Evolutionary conservation across 257 asterid genomes (phyloP).

Genomic region (Solanum boliviense): DNA sequence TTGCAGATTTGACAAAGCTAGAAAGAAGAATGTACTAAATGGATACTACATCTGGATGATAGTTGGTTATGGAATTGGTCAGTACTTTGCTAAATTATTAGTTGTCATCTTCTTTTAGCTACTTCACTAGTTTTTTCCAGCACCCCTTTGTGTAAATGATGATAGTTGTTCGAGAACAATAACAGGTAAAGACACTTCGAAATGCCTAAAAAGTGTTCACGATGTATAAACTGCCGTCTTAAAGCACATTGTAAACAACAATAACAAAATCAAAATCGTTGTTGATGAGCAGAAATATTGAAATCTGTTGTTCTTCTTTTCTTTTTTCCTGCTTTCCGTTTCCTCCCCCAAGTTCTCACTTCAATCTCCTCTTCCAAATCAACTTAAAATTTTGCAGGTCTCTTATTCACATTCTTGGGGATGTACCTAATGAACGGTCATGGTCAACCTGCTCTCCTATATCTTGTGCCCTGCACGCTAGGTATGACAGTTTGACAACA

Average conservation of each 20-base stretch:
- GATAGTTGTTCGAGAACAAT: not conserved
- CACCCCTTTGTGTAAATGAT: not conserved
- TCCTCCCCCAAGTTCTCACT: not conserved
- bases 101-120: not conserved
- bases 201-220: not conserved
- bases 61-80: slow-evolving; percentile 88
- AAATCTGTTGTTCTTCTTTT: not conserved
- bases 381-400: slow-evolving; percentile 17
- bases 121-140: not conserved
- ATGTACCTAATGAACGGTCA: slow-evolving; percentile 48
- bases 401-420: slow-evolving; percentile 30
- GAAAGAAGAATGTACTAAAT: slow-evolving; percentile 42
- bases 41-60: slow-evolving; percentile 88
- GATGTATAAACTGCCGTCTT: not conserved
- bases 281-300: not conserved
- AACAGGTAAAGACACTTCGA: not conserved
- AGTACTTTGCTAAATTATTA: slow-evolving; percentile 14
- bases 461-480: slow-evolving; percentile 52
- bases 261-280: not conserved
- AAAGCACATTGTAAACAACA: not conserved
- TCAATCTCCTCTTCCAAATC: not conserved
- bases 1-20: slow-evolving; percentile 87
- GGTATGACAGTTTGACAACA: slow-evolving; percentile 17
- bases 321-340: not conserved
- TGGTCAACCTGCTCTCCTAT: slow-evolving; percentile 59